Conservation (phyloP, 352 stramenopile species). For the Pythium insidiosum region DNA sequence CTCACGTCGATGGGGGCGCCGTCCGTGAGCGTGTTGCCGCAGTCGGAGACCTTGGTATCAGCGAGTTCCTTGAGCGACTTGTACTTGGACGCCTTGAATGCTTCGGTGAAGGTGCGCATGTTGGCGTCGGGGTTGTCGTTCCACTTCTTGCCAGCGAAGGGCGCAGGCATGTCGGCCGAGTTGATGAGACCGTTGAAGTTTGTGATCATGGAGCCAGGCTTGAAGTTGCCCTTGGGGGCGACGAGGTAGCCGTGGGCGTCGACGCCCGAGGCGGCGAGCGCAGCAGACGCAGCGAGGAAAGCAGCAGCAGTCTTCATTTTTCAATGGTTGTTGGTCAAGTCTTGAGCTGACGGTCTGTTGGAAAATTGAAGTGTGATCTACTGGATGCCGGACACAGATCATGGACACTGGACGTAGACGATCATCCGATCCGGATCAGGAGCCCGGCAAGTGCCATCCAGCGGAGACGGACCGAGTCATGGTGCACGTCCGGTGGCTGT, state of each 20-base stretch:
- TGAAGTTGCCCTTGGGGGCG: slow-evolving; percentile 29
- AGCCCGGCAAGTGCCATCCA: background rate
- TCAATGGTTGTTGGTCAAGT: background rate
- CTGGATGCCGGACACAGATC: background rate
- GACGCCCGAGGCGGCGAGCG: slow-evolving; percentile 13
- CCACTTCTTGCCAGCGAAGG: slow-evolving; percentile 47
- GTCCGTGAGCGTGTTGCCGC: slow-evolving; percentile 30
- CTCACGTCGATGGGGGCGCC: slow-evolving; percentile 30
- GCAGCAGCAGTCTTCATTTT: slow-evolving; percentile 6
- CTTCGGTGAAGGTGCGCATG: slow-evolving; percentile 26
- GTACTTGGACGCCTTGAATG: slow-evolving; percentile 30
- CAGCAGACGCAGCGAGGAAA: slow-evolving; percentile 6
- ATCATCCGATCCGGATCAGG: background rate
- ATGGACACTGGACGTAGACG: background rate
- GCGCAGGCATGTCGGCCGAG: slow-evolving; percentile 17
- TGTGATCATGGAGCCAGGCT: slow-evolving; percentile 18
- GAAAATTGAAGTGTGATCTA: background rate
- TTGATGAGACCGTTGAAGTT: slow-evolving; percentile 32
- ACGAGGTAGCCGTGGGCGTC: slow-evolving; percentile 49
- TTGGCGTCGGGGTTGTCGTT: slow-evolving; percentile 40
- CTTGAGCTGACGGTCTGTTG: background rate
- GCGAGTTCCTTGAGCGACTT: slow-evolving; percentile 34
- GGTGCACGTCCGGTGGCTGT: too few species aligned
- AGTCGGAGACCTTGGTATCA: slow-evolving; percentile 25
- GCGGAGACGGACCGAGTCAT: background rate